A percentile compares a stretch with the other conserved stretches of the same genome.
phyloP scores from a whole-genome alignment of 768 basidiomycete species.

The Hypholoma sublateritium region DNA sequence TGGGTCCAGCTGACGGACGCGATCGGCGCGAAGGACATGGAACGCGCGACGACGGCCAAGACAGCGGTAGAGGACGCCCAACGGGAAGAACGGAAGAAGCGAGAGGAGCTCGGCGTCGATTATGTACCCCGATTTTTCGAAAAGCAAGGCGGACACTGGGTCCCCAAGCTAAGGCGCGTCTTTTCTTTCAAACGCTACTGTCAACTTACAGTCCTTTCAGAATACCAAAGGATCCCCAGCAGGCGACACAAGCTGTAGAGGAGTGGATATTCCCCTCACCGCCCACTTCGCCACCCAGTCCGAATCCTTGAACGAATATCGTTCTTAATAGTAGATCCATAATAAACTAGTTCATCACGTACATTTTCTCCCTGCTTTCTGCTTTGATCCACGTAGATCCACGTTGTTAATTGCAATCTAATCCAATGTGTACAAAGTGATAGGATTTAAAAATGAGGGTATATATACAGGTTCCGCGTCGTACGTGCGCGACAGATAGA shows the following conservation, averaged over 20 bases:
- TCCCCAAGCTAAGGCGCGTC: constrained; percentile 74
- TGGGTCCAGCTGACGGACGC: constrained; percentile 87
- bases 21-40: constrained; percentile 89
- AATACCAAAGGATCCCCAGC: constrained; percentile 66
- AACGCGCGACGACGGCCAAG: constrained; percentile 90
- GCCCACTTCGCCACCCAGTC: constrained; percentile 5
- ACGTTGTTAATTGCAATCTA: constrained; percentile 30
- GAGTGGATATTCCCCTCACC: constrained; percentile 71
- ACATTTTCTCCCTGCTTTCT: constrained; percentile 9
- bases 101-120: constrained; percentile 71
- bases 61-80: constrained; percentile 89
- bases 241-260: constrained; percentile 65
- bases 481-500: background rate
- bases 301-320: background rate
- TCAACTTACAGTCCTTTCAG: constrained; percentile 35
- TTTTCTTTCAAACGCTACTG: constrained; percentile 5
- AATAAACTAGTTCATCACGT: constrained; percentile 1
- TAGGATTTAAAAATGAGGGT: constrained; percentile 24
- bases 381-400: constrained; percentile 22
- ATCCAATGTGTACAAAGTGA: constrained; percentile 28
- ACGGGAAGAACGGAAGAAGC: constrained; percentile 70
- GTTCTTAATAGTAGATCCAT: constrained; percentile 1
- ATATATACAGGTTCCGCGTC: constrained; percentile 21
- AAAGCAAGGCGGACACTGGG: constrained; percentile 73
- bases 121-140: constrained; percentile 85